Percentiles rank a stretch among this genome's conserved stretches.
Conservation (phyloP, 352 stramenopile genomes). For the Pythium angustatum region DNA sequence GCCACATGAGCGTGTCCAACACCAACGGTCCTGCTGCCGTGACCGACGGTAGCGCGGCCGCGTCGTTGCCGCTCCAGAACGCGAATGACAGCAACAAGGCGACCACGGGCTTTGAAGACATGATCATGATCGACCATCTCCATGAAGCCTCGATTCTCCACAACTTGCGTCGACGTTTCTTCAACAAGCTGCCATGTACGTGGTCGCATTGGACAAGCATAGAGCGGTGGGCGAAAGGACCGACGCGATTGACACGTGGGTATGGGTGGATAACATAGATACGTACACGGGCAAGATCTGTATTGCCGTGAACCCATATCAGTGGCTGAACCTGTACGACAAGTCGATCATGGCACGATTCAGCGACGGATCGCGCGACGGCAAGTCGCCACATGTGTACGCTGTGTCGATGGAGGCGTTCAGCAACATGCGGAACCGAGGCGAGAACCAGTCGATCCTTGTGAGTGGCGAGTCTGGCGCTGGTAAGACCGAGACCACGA, state of each 20-base stretch:
- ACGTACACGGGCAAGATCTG: conserved; percentile 89
- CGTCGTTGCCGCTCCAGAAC: conserved; percentile 74
- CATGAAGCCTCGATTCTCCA: conserved; percentile 87
- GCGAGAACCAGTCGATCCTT: conserved; percentile 94
- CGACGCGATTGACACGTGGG: too few relatives aligned
- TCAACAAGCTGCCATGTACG: conserved; percentile 77
- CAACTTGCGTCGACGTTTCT: conserved; percentile 79
- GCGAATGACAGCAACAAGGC: conserved; percentile 40
- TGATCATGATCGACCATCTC: conserved; percentile 87
- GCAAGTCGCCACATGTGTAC: conserved; percentile 84
- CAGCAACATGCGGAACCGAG: conserved; percentile 70
- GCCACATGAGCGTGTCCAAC: conserved; percentile 62
- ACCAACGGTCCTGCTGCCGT: conserved; percentile 1
- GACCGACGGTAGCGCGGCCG: neutral
- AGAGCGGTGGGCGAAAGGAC: too few relatives aligned
- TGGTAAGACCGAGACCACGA: conserved; percentile 97
- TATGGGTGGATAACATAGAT: conserved; percentile 38
- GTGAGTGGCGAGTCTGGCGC: conserved; percentile 94
- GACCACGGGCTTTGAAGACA: conserved; percentile 75
- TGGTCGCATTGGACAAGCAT: too few relatives aligned
- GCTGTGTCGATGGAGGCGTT: conserved; percentile 87
- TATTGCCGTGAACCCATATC: conserved; percentile 88
- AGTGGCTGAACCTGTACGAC: conserved; percentile 85
- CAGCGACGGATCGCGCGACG: conserved; percentile 68
- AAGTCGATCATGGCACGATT: conserved; percentile 70